phyloP scores from a whole-genome alignment of 2,329 filamentous ascomycete species.

The Pseudogymnoascus sp. region DNA sequence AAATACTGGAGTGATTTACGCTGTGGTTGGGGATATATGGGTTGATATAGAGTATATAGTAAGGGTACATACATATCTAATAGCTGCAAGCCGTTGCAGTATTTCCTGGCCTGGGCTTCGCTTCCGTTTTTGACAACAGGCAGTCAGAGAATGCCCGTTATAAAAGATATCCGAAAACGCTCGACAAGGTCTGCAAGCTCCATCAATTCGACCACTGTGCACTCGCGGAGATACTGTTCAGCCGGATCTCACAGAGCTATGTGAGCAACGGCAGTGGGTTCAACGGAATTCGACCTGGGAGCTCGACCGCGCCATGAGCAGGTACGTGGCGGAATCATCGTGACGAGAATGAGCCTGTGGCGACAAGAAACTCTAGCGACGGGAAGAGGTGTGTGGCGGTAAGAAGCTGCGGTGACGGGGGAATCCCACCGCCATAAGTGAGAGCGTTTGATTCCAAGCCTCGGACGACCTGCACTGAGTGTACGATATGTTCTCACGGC shows the following conservation, averaged over 20 bases:
- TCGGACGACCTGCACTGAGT: too few species aligned
- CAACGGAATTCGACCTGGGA: too few species aligned
- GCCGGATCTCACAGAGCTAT: too few species aligned
- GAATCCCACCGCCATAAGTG: too few species aligned
- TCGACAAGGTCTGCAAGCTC: too few species aligned
- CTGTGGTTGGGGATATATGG: not conserved
- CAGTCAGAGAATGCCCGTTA: not conserved
- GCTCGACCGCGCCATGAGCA: not conserved
- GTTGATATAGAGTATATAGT: not conserved
- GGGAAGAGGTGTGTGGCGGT: not conserved
- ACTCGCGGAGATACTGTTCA: too few species aligned
- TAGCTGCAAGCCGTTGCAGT: not conserved
- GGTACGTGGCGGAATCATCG: not conserved
- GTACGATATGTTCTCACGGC: too few species aligned
- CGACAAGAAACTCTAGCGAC: not conserved
- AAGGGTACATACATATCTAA: not conserved
- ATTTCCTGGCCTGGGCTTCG: not conserved
- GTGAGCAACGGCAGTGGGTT: too few species aligned
- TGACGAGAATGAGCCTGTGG: not conserved
- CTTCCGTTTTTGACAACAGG: not conserved
- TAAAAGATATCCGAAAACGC: not conserved
- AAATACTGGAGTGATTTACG: not conserved
- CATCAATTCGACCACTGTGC: too few species aligned
- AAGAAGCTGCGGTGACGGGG: too few species aligned
- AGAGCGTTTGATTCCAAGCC: too few species aligned